Evolutionary conservation across 2,329 filamentous ascomycete genomes (phyloP), one percentile per base, ranked within the genome.

Genomic region (Thermoascus crustaceus): DNA sequence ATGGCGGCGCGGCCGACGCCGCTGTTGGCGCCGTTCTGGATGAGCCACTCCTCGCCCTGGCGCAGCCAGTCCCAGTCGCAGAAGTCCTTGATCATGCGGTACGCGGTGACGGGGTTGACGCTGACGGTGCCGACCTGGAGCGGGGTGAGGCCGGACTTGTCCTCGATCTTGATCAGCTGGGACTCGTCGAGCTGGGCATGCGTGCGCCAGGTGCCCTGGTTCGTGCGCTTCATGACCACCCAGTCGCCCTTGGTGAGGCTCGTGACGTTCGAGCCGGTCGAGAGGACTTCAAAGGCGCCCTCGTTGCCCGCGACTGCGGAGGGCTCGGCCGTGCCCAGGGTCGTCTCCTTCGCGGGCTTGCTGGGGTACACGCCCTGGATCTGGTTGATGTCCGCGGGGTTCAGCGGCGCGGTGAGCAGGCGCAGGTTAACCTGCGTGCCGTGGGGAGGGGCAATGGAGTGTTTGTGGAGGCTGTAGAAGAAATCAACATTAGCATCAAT

Each of bases 351-450:
- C 29, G 74, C 68, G 0, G 88, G 87, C 57, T 86, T 86, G 30
- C 79, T 79, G 42, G 89, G 89, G 67, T 98, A 98, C 3, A 89
- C 87, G 46, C 91, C 91, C 69, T 98, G 91, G 53, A 98, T 85
- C 53, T 89, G 89, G 70, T 98, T 98, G 62, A 98, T 85, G 66
- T 98, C 91, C 54, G 91, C 88, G 16, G 91, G 91, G 67, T 98
- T 98, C 61, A 98, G 85, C 38, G 91, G 86, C 1, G 87, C 79
- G 20, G 88, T 85, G 51, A 98, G 84, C 51, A 91, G 81, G 60
- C 86, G 85, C 41, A 98, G 70, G 36, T 89, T 87, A 48, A 93
- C 67, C 44, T 74, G 67, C 37, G 74, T 67, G 31, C 84, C 81
- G 44, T 67, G 53, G 4, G 66, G 67, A 6, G 67, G 56, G 4